Conservation (phyloP, 2,329 filamentous ascomycete species). For the Ophiostoma angusticollis region DNA sequence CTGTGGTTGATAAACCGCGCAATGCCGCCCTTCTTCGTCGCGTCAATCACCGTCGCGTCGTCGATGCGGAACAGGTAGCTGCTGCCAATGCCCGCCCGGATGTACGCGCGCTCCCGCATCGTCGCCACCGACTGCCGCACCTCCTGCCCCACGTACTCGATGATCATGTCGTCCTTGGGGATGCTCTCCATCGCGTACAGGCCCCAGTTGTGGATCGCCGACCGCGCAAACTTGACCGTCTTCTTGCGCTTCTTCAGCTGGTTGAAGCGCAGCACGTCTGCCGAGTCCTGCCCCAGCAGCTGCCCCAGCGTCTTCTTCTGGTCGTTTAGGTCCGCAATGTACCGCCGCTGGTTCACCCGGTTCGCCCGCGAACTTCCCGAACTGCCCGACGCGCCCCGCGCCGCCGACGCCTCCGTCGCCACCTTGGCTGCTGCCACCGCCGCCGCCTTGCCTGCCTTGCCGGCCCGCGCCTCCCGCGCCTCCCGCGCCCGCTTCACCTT, state of each 20-base stretch:
- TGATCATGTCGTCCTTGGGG: conserved; percentile 96
- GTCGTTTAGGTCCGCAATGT: conserved; percentile 87
- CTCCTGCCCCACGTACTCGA: conserved; percentile 97
- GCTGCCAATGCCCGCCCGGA: conserved; percentile 92
- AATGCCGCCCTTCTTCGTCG: conserved; percentile 96
- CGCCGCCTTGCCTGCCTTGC: conserved; percentile 49
- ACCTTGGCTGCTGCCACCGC: conserved; percentile 61
- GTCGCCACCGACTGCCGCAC: conserved; percentile 96
- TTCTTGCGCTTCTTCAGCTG: conserved; percentile 99
- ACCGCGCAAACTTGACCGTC: conserved; percentile 92
- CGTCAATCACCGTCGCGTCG: conserved; percentile 93
- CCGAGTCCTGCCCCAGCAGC: conserved; percentile 65
- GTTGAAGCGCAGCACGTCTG: conserved; percentile 94
- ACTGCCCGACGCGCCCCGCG: no score
- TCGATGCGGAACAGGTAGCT: conserved; percentile 98
- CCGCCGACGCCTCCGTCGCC: conserved; percentile 64
- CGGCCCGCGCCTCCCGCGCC: conserved; percentile 66
- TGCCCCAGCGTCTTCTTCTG: conserved; percentile 81
- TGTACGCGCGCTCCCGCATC: conserved; percentile 79
- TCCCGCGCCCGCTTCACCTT: conserved; percentile 87
- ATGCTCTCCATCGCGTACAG: conserved; percentile 97
- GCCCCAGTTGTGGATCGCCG: conserved; percentile 98
- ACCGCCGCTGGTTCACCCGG: conserved; percentile 87
- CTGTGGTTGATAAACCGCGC: conserved; percentile 98
- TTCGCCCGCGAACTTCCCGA: conserved; percentile 67